Evolutionary conservation across 2,329 filamentous ascomycete species (phyloP).

Genomic region (Aciculosporium take): DNA sequence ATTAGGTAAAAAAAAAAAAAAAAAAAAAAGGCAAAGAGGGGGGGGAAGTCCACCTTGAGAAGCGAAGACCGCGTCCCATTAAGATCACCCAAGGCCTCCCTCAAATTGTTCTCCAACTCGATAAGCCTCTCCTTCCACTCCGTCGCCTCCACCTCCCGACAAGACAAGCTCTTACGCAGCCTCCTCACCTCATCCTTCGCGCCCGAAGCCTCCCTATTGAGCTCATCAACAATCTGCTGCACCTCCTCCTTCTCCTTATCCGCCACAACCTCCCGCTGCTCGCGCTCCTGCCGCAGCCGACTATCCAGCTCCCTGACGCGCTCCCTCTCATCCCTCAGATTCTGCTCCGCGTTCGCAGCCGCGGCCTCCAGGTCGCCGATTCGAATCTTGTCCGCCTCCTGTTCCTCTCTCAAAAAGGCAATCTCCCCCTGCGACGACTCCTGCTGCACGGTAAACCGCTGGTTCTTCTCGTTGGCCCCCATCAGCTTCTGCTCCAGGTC

Average conservation of each 20-base stretch:
- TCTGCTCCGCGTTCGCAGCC: slow-evolving; percentile 64
- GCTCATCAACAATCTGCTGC: slow-evolving; percentile 81
- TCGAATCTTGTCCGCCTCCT: slow-evolving; percentile 94
- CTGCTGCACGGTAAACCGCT: slow-evolving; percentile 76
- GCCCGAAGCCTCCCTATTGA: slow-evolving; percentile 68
- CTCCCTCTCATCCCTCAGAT: slow-evolving; percentile 73
- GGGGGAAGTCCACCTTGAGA: slow-evolving; percentile 68
- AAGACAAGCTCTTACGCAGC: slow-evolving; percentile 68
- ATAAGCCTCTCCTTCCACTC: slow-evolving; percentile 85
- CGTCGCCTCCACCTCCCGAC: slow-evolving; percentile 73
- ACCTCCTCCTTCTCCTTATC: slow-evolving; percentile 88
- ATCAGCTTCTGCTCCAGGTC: slow-evolving; percentile 70
- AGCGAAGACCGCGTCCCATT: slow-evolving; percentile 75
- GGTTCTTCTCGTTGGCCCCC: slow-evolving; percentile 76
- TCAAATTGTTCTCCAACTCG: slow-evolving; percentile 78
- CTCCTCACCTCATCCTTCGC: slow-evolving; percentile 77
- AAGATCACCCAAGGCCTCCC: slow-evolving; percentile 75
- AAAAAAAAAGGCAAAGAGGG: slow-evolving; percentile 11
- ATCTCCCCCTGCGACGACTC: slow-evolving; percentile 90
- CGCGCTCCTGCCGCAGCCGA: slow-evolving; percentile 63
- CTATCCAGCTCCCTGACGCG: slow-evolving; percentile 56
- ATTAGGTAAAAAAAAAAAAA: not conserved
- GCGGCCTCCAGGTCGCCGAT: slow-evolving; percentile 86
- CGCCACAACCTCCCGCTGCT: slow-evolving; percentile 75
- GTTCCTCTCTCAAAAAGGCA: slow-evolving; percentile 87